Evolutionary conservation across 2,329 filamentous ascomycete genomes (phyloP).

Genomic region (Kalmusia sp.): DNA sequence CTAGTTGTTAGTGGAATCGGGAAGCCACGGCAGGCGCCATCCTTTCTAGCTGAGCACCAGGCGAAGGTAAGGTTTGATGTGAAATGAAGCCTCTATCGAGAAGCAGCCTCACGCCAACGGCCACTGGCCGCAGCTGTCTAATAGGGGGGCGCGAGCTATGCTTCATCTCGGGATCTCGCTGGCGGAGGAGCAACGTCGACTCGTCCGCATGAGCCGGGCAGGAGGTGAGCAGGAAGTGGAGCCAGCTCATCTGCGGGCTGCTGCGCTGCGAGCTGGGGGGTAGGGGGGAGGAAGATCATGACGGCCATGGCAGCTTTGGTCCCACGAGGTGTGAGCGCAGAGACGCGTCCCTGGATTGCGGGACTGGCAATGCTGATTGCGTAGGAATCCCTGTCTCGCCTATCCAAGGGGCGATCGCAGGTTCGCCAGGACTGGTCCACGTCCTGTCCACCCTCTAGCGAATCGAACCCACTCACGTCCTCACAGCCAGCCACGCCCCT

Average conservation of each 20-base stretch:
- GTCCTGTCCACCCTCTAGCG: too few species aligned
- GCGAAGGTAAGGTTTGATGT: conserved; percentile 8
- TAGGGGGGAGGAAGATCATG: too few species aligned
- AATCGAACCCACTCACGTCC: too few species aligned
- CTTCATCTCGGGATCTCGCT: conserved; percentile 35
- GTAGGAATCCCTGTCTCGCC: not conserved
- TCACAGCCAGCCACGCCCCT: not conserved
- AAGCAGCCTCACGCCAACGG: conserved; percentile 38
- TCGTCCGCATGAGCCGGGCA: not conserved
- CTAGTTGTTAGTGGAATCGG: conserved; percentile 20
- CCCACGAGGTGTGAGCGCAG: not conserved
- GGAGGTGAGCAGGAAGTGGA: too few species aligned
- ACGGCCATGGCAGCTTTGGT: not conserved
- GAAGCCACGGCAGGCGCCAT: conserved; percentile 34
- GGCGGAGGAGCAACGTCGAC: conserved; percentile 1
- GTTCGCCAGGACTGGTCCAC: too few species aligned
- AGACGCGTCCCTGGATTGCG: conserved; percentile 3
- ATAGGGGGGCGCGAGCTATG: conserved; percentile 25
- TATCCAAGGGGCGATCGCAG: not conserved
- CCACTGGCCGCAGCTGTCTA: conserved; percentile 32
- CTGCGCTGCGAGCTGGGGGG: not conserved
- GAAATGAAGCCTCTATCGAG: too few species aligned
- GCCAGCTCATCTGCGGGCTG: too few species aligned
- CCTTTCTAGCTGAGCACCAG: conserved; percentile 22
- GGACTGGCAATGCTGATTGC: not conserved